These are phyloP conservation scores for Gloeopeniophorella convolvens DNA, from an alignment of 768 basidiomycete species.

Conservation along the genomic window DNA sequence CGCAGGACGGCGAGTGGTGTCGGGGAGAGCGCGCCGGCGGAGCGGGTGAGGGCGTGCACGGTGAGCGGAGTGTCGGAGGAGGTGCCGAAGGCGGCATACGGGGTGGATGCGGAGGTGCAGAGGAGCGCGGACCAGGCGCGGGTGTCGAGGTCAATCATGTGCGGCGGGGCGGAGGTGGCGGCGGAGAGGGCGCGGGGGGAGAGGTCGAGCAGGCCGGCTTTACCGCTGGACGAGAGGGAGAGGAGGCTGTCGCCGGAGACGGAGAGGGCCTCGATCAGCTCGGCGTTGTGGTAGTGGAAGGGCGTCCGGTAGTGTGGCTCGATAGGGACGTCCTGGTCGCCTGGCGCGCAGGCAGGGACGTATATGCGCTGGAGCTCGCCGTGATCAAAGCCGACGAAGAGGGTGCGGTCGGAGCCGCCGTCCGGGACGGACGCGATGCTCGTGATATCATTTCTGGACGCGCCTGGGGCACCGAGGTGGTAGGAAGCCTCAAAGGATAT, in stretches of 20 bases:
- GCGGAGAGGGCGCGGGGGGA: slow-evolving; percentile 21
- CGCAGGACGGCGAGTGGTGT: slow-evolving; percentile 45
- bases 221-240: slow-evolving; percentile 52
- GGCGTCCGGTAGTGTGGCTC: slow-evolving; percentile 20
- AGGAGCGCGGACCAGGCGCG: slow-evolving; percentile 64
- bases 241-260: slow-evolving; percentile 40
- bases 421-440: slow-evolving; percentile 45
- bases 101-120: slow-evolving; percentile 40
- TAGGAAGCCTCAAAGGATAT: slow-evolving; percentile 43
- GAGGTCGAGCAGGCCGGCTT: slow-evolving; percentile 34
- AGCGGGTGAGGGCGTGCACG: slow-evolving; percentile 46
- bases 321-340: slow-evolving; percentile 15
- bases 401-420: slow-evolving; percentile 35
- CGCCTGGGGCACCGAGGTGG: slow-evolving; percentile 31
- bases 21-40: slow-evolving; percentile 38
- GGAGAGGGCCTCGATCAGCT: slow-evolving; percentile 52
- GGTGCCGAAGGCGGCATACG: slow-evolving; percentile 65
- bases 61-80: slow-evolving; percentile 53
- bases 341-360: slow-evolving; percentile 26
- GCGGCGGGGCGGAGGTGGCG: slow-evolving; percentile 17
- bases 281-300: slow-evolving; percentile 33
- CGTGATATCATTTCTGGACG: slow-evolving; percentile 45
- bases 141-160: slow-evolving; percentile 38
- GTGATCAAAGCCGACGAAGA: slow-evolving; percentile 55
- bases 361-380: slow-evolving; percentile 47